Evolutionary conservation across 768 basidiomycete species (phyloP).

Genomic region (Pleurotus sapidus): DNA sequence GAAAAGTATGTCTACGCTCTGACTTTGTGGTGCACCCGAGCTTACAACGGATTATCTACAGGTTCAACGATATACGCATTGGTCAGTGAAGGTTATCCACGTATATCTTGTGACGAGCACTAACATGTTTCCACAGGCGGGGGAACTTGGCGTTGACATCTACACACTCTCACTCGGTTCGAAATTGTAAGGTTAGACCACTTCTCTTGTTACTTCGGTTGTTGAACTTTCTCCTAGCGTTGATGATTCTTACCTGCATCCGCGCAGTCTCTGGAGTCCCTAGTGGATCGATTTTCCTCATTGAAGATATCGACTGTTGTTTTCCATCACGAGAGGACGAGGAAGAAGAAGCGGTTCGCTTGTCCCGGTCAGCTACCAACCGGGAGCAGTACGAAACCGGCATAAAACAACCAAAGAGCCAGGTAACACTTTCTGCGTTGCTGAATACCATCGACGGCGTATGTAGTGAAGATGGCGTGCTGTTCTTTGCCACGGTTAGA

Average conservation of each 20-base stretch:
- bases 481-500: slow-evolving; percentile 57
- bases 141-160: slow-evolving; percentile 81
- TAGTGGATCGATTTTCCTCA: slow-evolving; percentile 50
- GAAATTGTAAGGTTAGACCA: slow-evolving; percentile 32
- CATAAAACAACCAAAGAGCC: slow-evolving; percentile 49
- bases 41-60: slow-evolving; percentile 90
- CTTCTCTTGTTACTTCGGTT: background rate
- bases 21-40: slow-evolving; percentile 23
- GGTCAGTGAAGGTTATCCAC: slow-evolving; percentile 19
- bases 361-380: slow-evolving; percentile 18
- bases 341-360: slow-evolving; percentile 21
- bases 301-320: slow-evolving; percentile 62
- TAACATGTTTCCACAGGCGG: slow-evolving; percentile 26
- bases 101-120: background rate
- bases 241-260: slow-evolving; percentile 47
- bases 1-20: slow-evolving; percentile 39
- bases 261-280: slow-evolving; percentile 46
- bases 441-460: slow-evolving; percentile 61
- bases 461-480: slow-evolving; percentile 57
- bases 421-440: slow-evolving; percentile 52
- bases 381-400: slow-evolving; percentile 79
- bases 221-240: slow-evolving; percentile 27
- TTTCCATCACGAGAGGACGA: slow-evolving; percentile 46
- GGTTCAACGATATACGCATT: slow-evolving; percentile 55
- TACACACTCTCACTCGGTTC: slow-evolving; percentile 58